Evolutionary conservation across 495 filamentous ascomycete species (phyloP).

Genomic region (Acidiella bohemica): DNA sequence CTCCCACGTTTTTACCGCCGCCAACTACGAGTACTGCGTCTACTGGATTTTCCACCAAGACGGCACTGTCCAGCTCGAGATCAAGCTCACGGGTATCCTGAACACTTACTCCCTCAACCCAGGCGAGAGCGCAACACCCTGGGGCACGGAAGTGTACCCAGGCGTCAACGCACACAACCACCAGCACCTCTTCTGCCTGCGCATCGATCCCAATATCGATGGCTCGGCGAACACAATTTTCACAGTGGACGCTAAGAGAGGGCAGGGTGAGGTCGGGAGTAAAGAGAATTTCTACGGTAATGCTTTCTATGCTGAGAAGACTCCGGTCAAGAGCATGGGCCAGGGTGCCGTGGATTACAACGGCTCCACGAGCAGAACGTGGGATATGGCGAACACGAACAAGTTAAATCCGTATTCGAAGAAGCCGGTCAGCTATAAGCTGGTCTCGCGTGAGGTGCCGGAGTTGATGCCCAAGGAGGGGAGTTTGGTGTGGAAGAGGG

Average conservation of each 20-base stretch:
- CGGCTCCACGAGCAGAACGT: conserved; percentile 63
- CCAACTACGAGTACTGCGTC: conserved; percentile 94
- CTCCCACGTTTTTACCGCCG: conserved; percentile 88
- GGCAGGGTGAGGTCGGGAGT: conserved; percentile 57
- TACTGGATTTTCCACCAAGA: conserved; percentile 94
- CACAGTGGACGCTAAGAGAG: conserved; percentile 58
- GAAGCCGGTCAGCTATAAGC: conserved; percentile 81
- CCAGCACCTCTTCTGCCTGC: conserved; percentile 90
- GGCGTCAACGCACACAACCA: conserved; percentile 80
- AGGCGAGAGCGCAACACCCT: conserved; percentile 73
- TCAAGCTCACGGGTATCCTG: conserved; percentile 89
- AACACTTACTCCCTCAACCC: conserved; percentile 82
- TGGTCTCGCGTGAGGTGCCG: conserved; percentile 76
- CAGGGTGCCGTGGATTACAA: conserved; percentile 72
- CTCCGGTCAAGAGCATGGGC: conserved; percentile 59
- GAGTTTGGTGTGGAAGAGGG: conserved; percentile 83
- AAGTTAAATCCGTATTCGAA: conserved; percentile 74
- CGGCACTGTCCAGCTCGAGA: conserved; percentile 84
- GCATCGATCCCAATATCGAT: conserved; percentile 80
- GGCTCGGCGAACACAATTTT: conserved; percentile 77
- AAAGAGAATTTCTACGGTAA: conserved; percentile 84
- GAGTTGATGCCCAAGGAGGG: conserved; percentile 68
- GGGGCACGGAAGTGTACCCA: conserved; percentile 88
- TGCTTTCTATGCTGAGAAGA: conserved; percentile 85
- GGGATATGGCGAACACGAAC: conserved; percentile 81